Evolutionary conservation across 305 asterid genomes (phyloP), one percentile per base, ranked within the genome.

Genomic region (Caryopteris hybrid): DNA sequence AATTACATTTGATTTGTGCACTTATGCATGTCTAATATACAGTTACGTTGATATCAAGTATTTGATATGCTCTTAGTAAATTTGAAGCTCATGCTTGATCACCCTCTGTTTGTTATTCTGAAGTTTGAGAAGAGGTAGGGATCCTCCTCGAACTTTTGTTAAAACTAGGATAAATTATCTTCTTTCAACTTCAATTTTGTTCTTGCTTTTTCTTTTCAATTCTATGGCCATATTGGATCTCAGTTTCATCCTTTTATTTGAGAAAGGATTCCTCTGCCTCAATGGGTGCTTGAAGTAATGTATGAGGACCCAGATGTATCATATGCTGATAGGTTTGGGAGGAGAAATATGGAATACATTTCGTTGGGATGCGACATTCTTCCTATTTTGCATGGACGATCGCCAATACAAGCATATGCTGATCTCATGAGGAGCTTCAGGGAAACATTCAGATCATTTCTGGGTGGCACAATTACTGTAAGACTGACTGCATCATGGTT

Each of bases 361-460:
- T 90, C 97, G 27, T 68, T 88, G 57, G 97, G 95, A 74, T 86
- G 94, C 45, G 97, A 91, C 66, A 70, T 64, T 74, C 86, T 88
- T 67, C 97, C 97, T 6, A 70, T 88, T 62, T 78, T 91, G 66
- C 67, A 70, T 9, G 97, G 97, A 51, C 81, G 97, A 54, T 79
- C 97, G 48, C 97, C 97, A 29, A 71, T 91, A 45, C 96, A 88
- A 79, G 90, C 87, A 27, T 91, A 91, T 78, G 69, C 88, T 14
- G 97, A 91, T 76, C 79, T 91, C 78, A 86, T 91, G 96, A 87
- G 85, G 78, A 79, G 62, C 79, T 91, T 91, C 80, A 81, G 91
- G 57, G 92, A 85, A 45, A 85, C 89, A 47, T 91, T 91, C 76
- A 57, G 72, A 68, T 77, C 88, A 56, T 89, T 69, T 78, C 84